Conservation (phyloP, 2,329 filamentous ascomycete species). For the Penicillium sp. region DNA sequence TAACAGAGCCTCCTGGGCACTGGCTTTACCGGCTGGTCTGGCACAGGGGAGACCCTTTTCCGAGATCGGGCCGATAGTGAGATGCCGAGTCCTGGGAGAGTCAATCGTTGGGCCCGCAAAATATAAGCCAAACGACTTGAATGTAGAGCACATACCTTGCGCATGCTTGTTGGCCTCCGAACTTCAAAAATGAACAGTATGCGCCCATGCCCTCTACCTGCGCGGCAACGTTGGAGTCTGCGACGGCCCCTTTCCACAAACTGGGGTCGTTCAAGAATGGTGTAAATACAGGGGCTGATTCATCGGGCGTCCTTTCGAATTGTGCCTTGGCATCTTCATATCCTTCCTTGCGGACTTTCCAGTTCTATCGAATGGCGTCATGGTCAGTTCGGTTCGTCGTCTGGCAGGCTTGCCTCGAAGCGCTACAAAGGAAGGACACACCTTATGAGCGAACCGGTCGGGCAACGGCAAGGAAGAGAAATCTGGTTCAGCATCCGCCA, state of each 20-base stretch:
- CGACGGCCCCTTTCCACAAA: slow-evolving; percentile 89
- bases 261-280: slow-evolving; percentile 83
- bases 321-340: slow-evolving; percentile 90
- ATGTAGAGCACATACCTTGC: slow-evolving; percentile 53
- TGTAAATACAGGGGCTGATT: slow-evolving; percentile 79
- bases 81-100: slow-evolving; percentile 63
- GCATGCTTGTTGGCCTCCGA: slow-evolving; percentile 76
- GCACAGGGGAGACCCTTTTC: slow-evolving; percentile 91
- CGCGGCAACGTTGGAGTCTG: slow-evolving; percentile 94
- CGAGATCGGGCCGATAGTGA: slow-evolving; percentile 74
- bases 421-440: slow-evolving; percentile 16
- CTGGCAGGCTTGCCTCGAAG: background rate
- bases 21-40: slow-evolving; percentile 83
- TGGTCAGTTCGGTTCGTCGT: slow-evolving; percentile 20
- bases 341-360: slow-evolving; percentile 94
- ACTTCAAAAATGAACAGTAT: slow-evolving; percentile 89
- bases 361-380: slow-evolving; percentile 57
- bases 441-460: slow-evolving; percentile 46
- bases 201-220: slow-evolving; percentile 89
- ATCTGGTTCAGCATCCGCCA: slow-evolving; percentile 46
- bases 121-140: background rate
- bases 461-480: slow-evolving; percentile 44
- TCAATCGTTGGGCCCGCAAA: background rate
- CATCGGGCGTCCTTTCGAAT: slow-evolving; percentile 81
- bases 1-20: slow-evolving; percentile 79